Percentiles rank a stretch among this genome's conserved stretches.
phyloP scores from a whole-genome alignment of 2,329 filamentous ascomycete species.

The Fusarium sarcochroum region DNA sequence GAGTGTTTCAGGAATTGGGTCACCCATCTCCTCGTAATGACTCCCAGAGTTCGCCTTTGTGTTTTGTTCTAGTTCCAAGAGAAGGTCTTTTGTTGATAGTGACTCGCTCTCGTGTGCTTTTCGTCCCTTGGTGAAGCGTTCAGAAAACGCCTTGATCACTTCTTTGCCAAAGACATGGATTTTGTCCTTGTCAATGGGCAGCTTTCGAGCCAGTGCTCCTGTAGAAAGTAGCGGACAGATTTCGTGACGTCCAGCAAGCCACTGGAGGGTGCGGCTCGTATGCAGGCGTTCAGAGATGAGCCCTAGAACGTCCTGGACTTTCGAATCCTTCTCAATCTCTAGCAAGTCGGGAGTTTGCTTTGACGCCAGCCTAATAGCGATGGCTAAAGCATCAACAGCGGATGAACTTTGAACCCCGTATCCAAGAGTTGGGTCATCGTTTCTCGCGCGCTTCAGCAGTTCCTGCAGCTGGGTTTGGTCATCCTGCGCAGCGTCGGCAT shows the following conservation, averaged over 20 bases:
- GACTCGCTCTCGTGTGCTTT: conserved; percentile 11
- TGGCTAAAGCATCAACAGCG: conserved; percentile 15
- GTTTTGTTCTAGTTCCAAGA: conserved; percentile 22
- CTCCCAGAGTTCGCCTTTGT: conserved; percentile 18
- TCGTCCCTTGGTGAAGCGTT: conserved; percentile 27
- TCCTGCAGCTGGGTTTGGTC: not conserved
- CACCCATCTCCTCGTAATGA: conserved; percentile 5
- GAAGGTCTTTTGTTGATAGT: conserved; percentile 22
- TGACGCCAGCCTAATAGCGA: conserved; percentile 22
- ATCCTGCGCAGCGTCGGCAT: not conserved
- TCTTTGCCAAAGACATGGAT: conserved; percentile 16
- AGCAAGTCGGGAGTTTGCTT: conserved; percentile 10
- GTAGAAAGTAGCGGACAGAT: conserved; percentile 28
- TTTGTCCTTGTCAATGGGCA: conserved; percentile 26
- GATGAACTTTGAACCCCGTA: not conserved
- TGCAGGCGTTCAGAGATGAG: conserved; percentile 14
- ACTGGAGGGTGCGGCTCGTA: not conserved
- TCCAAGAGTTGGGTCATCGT: not conserved
- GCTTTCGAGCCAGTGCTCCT: conserved; percentile 27
- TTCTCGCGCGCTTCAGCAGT: not conserved
- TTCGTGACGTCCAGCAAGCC: conserved; percentile 13
- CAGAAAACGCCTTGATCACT: conserved; percentile 16
- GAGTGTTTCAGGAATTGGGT: conserved; percentile 28
- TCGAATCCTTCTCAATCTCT: conserved; percentile 15
- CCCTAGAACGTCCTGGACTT: conserved; percentile 26